Percentiles rank a stretch among this genome's conserved stretches.
phyloP scores from a whole-genome alignment of 2,329 filamentous ascomycete genomes.

The Verticillium tricorpus region DNA sequence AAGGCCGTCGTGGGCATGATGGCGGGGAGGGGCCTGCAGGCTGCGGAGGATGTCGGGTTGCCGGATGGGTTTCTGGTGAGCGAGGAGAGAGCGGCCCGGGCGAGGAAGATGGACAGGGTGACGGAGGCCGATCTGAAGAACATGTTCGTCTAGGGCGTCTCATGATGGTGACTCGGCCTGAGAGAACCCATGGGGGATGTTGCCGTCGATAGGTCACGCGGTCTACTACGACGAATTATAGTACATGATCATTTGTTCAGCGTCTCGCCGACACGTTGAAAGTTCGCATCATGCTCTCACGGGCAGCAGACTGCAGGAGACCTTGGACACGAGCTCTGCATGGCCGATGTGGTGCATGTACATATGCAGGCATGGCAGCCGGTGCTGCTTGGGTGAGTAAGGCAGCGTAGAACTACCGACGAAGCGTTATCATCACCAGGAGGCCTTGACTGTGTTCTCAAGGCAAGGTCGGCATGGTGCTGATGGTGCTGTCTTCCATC shows the following conservation, averaged over 20 bases:
- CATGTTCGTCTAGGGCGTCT: conserved; percentile 7
- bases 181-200: neutral
- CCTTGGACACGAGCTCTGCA: too few relatives aligned
- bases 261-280: too few relatives aligned
- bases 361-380: neutral
- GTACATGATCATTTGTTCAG: too few relatives aligned
- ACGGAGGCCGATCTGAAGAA: conserved; percentile 11
- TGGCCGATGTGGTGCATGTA: neutral
- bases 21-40: conserved; percentile 20
- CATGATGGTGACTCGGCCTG: too few relatives aligned
- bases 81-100: conserved; percentile 22
- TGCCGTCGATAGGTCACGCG: too few relatives aligned
- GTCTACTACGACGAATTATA: too few relatives aligned
- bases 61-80: conserved; percentile 37
- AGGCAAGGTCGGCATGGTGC: neutral
- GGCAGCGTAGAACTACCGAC: neutral
- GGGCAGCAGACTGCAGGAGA: too few relatives aligned
- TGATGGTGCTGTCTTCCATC: neutral
- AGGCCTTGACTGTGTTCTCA: neutral
- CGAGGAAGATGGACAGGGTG: conserved; percentile 8
- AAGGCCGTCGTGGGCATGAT: conserved; percentile 61
- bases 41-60: conserved; percentile 27
- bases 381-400: neutral
- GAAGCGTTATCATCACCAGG: neutral
- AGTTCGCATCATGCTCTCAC: too few relatives aligned